Evolutionary conservation across 2,329 filamentous ascomycete genomes (phyloP).

Genomic region (Fusarium brachygibbosum): DNA sequence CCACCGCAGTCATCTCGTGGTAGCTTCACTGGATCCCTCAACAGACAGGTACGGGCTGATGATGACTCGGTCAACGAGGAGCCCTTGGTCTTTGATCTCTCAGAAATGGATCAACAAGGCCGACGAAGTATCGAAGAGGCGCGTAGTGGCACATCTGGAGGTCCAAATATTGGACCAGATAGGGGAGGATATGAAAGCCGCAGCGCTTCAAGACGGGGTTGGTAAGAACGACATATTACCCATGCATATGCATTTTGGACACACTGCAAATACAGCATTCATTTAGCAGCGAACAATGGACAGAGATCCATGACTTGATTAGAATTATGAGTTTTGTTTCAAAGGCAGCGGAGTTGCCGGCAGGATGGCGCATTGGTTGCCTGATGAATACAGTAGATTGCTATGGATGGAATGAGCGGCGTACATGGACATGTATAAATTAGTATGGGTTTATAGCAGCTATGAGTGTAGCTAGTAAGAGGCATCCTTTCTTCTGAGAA

Average conservation of each 20-base stretch:
- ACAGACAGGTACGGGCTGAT: slow-evolving; percentile 58
- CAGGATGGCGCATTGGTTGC: slow-evolving; percentile 34
- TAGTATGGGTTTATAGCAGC: slow-evolving; percentile 14
- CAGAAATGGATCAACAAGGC: slow-evolving; percentile 73
- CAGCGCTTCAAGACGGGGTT: slow-evolving; percentile 55
- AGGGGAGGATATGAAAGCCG: slow-evolving; percentile 58
- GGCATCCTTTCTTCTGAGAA: not conserved
- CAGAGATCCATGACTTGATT: slow-evolving; percentile 13
- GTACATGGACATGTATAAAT: slow-evolving; percentile 32
- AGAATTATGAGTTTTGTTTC: slow-evolving; percentile 26
- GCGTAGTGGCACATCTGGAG: slow-evolving; percentile 55
- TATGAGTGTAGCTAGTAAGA: slow-evolving; percentile 9
- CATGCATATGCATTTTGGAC: slow-evolving; percentile 21
- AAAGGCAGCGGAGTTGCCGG: slow-evolving; percentile 34
- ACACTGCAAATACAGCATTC: slow-evolving; percentile 21
- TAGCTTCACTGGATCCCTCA: slow-evolving; percentile 60
- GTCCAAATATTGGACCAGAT: slow-evolving; percentile 51
- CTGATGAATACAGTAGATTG: slow-evolving; percentile 27
- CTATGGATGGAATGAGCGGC: slow-evolving; percentile 27
- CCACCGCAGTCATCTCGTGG: slow-evolving; percentile 62
- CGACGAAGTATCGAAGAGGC: slow-evolving; percentile 71
- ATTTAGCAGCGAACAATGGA: slow-evolving; percentile 7
- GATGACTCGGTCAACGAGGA: slow-evolving; percentile 73
- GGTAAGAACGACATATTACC: slow-evolving; percentile 46
- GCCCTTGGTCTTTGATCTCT: slow-evolving; percentile 79